phyloP scores from a whole-genome alignment of 192 early-diverging fungal species.

The Backusella parvicylindrica region DNA sequence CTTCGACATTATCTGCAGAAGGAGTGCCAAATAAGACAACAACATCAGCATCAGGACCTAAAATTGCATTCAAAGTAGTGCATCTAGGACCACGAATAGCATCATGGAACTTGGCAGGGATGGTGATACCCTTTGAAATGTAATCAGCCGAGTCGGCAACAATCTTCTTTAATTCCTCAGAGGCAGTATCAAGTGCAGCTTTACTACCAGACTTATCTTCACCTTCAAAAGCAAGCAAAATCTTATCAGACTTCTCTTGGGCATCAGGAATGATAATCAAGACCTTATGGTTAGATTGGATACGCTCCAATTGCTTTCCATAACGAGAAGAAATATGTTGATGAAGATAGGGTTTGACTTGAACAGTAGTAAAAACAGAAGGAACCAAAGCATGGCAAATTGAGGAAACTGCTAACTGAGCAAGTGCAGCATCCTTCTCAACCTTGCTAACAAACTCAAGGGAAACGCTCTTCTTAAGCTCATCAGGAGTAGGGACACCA shows the following conservation, averaged over 20 bases:
- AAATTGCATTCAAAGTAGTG: slow-evolving; percentile 68
- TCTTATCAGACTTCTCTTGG: slow-evolving; percentile 60
- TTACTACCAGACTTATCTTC: slow-evolving; percentile 33
- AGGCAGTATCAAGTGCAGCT: slow-evolving; percentile 50
- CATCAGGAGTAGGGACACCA: slow-evolving; percentile 46
- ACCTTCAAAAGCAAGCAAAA: slow-evolving; percentile 78
- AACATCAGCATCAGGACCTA: slow-evolving; percentile 59
- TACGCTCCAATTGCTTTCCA: slow-evolving; percentile 58
- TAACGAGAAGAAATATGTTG: slow-evolving; percentile 61
- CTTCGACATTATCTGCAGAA: slow-evolving; percentile 65
- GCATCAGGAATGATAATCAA: slow-evolving; percentile 79
- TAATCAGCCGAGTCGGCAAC: slow-evolving; percentile 63
- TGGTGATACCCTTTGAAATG: slow-evolving; percentile 48
- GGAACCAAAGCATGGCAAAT: slow-evolving; percentile 45
- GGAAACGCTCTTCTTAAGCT: slow-evolving; percentile 46
- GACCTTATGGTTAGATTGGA: slow-evolving; percentile 62
- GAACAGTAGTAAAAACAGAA: slow-evolving; percentile 59
- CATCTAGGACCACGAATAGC: slow-evolving; percentile 75
- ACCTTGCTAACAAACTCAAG: slow-evolving; percentile 80
- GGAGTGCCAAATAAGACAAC: slow-evolving; percentile 68
- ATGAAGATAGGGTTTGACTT: slow-evolving; percentile 78
- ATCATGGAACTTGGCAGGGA: slow-evolving; percentile 77
- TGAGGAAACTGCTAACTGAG: slow-evolving; percentile 55
- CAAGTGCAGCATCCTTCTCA: slow-evolving; percentile 57
- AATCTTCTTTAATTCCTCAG: slow-evolving; percentile 67